phyloP scores from a whole-genome alignment of 2,329 filamentous ascomycete species.

The Helotiales sp. region DNA sequence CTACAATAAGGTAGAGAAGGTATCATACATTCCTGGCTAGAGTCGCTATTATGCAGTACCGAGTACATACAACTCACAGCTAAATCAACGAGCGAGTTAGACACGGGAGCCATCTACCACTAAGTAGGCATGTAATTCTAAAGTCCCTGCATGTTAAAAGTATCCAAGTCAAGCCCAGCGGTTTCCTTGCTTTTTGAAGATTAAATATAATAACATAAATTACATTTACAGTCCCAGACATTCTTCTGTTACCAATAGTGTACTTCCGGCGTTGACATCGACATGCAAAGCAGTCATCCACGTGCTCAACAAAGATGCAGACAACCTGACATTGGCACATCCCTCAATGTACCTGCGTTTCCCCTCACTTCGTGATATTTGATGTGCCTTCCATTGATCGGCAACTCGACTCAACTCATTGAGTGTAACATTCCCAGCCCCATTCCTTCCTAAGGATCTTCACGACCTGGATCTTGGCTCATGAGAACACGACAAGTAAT shows the following conservation, averaged over 20 bases:
- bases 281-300: slow-evolving; percentile 15
- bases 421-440: slow-evolving; percentile 41
- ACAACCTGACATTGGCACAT: slow-evolving; percentile 10
- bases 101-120: too few relatives aligned
- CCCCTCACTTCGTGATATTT: slow-evolving; percentile 25
- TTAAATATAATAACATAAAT: slow-evolving; percentile 34
- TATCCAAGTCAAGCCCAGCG: too few relatives aligned
- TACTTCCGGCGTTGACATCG: slow-evolving; percentile 10
- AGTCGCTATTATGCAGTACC: too few relatives aligned
- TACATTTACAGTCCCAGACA: slow-evolving; percentile 28
- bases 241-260: slow-evolving; percentile 30
- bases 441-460: slow-evolving; percentile 34
- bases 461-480: slow-evolving; percentile 36
- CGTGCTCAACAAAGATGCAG: slow-evolving; percentile 16
- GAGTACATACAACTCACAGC: too few relatives aligned
- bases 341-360: slow-evolving; percentile 10
- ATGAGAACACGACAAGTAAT: slow-evolving; percentile 41
- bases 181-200: too few relatives aligned
- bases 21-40: too few relatives aligned
- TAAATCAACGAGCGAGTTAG: too few relatives aligned
- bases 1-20: too few relatives aligned
- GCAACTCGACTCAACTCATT: too few relatives aligned
- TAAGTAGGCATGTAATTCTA: too few relatives aligned
- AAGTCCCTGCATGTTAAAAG: too few relatives aligned
- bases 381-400: too few relatives aligned